These are phyloP conservation scores for Plenodomus lindquistii DNA, from an alignment of 2,329 filamentous ascomycete genomes.

Conservation along the genomic window DNA sequence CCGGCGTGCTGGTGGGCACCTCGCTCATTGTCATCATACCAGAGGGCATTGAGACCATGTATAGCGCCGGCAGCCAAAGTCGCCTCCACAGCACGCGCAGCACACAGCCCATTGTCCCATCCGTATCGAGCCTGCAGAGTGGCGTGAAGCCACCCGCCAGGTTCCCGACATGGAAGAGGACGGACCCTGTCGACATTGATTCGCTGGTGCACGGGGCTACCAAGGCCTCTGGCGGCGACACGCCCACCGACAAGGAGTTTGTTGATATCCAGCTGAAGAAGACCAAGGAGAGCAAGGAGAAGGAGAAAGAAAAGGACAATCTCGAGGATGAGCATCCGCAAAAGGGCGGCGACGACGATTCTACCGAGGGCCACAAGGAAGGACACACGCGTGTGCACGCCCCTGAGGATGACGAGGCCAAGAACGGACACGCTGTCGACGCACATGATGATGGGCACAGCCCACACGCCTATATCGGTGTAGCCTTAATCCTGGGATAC, in stretches of 20 bases:
- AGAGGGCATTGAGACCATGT: slow-evolving; percentile 90
- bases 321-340: slow-evolving; percentile 31
- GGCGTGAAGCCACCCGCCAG: slow-evolving; percentile 27
- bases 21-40: slow-evolving; percentile 97
- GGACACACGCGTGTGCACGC: slow-evolving; percentile 43
- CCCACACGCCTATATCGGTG: slow-evolving; percentile 78
- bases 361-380: slow-evolving; percentile 43
- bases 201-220: slow-evolving; percentile 18
- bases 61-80: slow-evolving; percentile 54
- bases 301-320: slow-evolving; percentile 23
- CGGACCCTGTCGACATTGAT: slow-evolving; percentile 17
- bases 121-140: slow-evolving; percentile 30
- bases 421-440: slow-evolving; percentile 49
- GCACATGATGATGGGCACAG: slow-evolving; percentile 46
- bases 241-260: slow-evolving; percentile 25
- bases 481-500: slow-evolving; percentile 86
- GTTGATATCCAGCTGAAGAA: slow-evolving; percentile 25
- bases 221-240: slow-evolving; percentile 23
- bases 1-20: slow-evolving; percentile 92
- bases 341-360: slow-evolving; percentile 45
- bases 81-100: slow-evolving; percentile 28
- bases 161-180: slow-evolving; percentile 24
- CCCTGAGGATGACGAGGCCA: slow-evolving; percentile 41
- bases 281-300: slow-evolving; percentile 29
- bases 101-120: slow-evolving; percentile 30